Base-by-base conservation (phyloP, 208 protist genomes). In the Leishmania guyanensis region DNA sequence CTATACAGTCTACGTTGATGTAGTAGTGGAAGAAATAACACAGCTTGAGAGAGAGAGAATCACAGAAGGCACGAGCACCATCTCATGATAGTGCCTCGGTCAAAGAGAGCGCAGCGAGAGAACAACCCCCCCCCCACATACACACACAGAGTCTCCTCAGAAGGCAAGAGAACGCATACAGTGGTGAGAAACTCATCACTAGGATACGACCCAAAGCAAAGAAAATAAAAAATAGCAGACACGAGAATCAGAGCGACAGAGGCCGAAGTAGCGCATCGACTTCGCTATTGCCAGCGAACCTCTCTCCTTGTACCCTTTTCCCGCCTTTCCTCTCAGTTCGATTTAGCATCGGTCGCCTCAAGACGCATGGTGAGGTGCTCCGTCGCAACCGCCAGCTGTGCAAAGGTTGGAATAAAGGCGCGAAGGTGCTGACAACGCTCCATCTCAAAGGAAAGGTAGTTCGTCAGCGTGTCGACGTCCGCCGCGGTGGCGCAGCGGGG, bases 361-460 rank as follows among this genome's bases (percentile, higher is more conserved):
- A 92, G 80, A 29, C 83, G 79, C 86, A 90, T 88, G 22, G 77
- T 62, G 54, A 93, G 56, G 73, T 93, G 91, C 76, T 96, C 93
- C 48, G 88, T 90, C 33, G 93, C 93, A 43, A 96, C 89, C 22
- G 89, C 87, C 22, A 96, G 85, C 78, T 94, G 92, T 8, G 87
- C 88, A 84, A 95, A 97, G n/a, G 90, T 92, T 0, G 93, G 93
- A 8, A 95, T n/a, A 83, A 97, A 97, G 12, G 89, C 90, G 20
- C 84, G 84, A 12, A 95, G 85, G 39, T 87, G 89, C 17, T 77
- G 68, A 3, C 79, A 82, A 46, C 93, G 93, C 81, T 94, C 89
- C 56, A 79, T 50, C 80, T 97, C 93, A 77, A 95, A 94, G 29
- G 81, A 82, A 26, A 96, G 83, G 36, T 91, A n/a, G 36, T 43